phyloP scores from a whole-genome alignment of 495 filamentous ascomycete genomes.

The Hypoxylon perforatum region DNA sequence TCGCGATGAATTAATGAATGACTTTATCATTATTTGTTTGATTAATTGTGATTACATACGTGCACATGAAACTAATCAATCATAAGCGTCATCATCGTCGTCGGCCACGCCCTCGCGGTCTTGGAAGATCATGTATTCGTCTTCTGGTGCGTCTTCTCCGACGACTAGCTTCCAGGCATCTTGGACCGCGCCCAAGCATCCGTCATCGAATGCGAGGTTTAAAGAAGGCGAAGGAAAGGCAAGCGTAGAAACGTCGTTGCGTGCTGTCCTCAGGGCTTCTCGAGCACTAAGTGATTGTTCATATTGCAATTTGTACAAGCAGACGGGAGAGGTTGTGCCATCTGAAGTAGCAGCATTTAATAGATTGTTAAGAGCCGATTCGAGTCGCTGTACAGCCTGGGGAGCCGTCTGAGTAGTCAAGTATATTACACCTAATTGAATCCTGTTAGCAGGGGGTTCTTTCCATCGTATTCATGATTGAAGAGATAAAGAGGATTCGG shows the following conservation, averaged over 20 bases:
- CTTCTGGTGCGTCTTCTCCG: conserved; percentile 59
- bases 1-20: background rate
- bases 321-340: conserved; percentile 46
- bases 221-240: conserved; percentile 65
- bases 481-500: conserved; percentile 31
- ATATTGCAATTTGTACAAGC: conserved; percentile 34
- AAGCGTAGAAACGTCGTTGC: conserved; percentile 43
- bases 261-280: conserved; percentile 39
- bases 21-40: background rate
- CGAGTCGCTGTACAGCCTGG: conserved; percentile 55
- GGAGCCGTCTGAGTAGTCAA: conserved; percentile 61
- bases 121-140: conserved; percentile 73
- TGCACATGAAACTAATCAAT: conserved; percentile 5
- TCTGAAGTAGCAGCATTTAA: conserved; percentile 53
- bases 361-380: conserved; percentile 66
- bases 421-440: conserved; percentile 75
- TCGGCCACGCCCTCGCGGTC: conserved; percentile 62
- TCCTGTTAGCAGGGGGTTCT: conserved; percentile 58
- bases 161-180: conserved; percentile 72
- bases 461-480: conserved; percentile 13
- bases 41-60: background rate
- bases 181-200: conserved; percentile 67
- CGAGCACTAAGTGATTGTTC: conserved; percentile 31
- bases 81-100: conserved; percentile 59
- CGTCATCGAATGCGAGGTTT: conserved; percentile 77